Conservation (phyloP, 108 stramenopile species). For the Bacterosira constricta region DNA sequence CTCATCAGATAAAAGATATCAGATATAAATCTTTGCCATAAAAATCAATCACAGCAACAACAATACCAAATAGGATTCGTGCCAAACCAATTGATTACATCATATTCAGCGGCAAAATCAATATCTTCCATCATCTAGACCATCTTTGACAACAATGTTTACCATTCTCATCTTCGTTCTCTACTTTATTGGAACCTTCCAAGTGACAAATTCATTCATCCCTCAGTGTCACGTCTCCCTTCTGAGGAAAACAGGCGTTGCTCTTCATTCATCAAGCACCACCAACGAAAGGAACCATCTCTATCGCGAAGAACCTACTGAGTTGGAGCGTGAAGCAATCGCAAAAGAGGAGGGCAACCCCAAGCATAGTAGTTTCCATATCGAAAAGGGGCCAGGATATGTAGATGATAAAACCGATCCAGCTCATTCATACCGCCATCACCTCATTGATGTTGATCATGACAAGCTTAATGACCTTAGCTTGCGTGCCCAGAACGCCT, state of each 20-base stretch:
- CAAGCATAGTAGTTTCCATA: constrained; percentile 31
- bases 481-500: constrained; percentile 34
- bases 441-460: constrained; percentile 35
- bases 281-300: constrained; percentile 24
- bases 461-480: constrained; percentile 32
- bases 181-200: neutral
- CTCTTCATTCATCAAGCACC: no score
- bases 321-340: constrained; percentile 11
- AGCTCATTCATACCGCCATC: constrained; percentile 27
- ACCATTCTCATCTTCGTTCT: neutral
- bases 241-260: no score
- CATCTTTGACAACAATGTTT: no score
- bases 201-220: neutral
- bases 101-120: no score
- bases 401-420: constrained; percentile 22
- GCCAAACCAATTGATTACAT: no score
- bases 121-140: no score
- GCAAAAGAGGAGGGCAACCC: constrained; percentile 27
- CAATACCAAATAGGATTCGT: neutral
- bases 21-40: neutral
- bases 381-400: constrained; percentile 20
- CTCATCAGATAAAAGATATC: neutral
- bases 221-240: neutral
- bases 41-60: no score
- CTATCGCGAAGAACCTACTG: constrained; percentile 33